Evolutionary conservation across 2,329 filamentous ascomycete species (phyloP).

Genomic region (Scedosporium boydii): DNA sequence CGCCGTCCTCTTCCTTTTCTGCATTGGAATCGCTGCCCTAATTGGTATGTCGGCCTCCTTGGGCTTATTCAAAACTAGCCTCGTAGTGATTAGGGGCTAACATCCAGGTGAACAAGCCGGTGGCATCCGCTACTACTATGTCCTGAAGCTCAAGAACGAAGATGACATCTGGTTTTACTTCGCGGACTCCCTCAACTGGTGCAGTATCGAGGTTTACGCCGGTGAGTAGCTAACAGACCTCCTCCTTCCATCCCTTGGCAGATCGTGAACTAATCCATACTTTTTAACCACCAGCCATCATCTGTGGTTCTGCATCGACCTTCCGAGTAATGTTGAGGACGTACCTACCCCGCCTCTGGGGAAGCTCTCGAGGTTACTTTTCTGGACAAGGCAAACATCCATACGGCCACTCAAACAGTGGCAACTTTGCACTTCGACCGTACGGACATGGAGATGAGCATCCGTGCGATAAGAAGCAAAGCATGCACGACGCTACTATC

Average conservation of each 20-base stretch:
- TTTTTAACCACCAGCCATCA: background rate
- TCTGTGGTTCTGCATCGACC: background rate
- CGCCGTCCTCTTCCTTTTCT: background rate
- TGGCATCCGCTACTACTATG: background rate
- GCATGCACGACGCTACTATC: background rate
- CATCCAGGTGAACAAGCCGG: background rate
- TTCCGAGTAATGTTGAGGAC: background rate
- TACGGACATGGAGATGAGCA: background rate
- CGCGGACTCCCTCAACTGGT: background rate
- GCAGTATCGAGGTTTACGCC: background rate
- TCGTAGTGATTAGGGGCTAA: background rate
- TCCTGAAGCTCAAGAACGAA: background rate
- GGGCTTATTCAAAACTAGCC: background rate
- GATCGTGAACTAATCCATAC: background rate
- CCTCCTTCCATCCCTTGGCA: background rate
- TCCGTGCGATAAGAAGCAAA: background rate
- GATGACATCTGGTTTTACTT: background rate
- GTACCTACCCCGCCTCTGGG: background rate
- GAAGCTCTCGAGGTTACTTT: background rate
- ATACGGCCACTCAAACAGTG: background rate
- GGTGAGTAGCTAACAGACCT: background rate
- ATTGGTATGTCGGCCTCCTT: background rate
- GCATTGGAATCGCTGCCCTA: background rate
- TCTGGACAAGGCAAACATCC: background rate
- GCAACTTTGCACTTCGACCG: background rate